Base-by-base conservation (phyloP, 148 eudicot genomes). In the Amaranthus hypochondriacus region DNA sequence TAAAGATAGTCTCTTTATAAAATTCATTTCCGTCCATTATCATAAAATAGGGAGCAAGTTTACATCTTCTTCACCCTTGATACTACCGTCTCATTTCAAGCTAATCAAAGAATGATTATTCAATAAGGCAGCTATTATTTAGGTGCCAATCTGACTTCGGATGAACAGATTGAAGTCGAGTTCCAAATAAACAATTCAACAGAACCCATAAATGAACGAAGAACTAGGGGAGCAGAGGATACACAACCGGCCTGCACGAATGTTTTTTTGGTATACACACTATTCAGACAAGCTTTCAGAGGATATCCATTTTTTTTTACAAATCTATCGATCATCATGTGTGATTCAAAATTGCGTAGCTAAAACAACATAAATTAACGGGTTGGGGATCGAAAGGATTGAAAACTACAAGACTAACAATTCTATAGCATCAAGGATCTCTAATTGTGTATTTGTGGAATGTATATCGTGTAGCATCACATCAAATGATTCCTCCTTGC, bases 241-340 rank as follows among this genome's bases (percentile, higher is more conserved):
- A 48, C 54, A 68, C 43, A 5, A 13, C 44, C 21, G 9, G 69
- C 7, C 11, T 15, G 62, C 75, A 62, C 44, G 9, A 62, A 4
- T n/a, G 51, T 44, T 14, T 61, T n/a, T 62, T 64, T 62, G 53
- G 56, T 56, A 56, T 59, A 64, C 68, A 49, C 21, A 75, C 66
- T 62, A 59, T 56, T 64, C 67, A 63, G 65, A 48, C 59, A 48
- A 7, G 28, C 54, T 12, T 60, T 55, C 57, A 46, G 59, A 39
- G 51, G 12, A 58, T 48, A 65, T 62, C 51, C 64, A 61, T 18
- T 18, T 52, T 18, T 52, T 13, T 70, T 13, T 64, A 56, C 69
- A 70, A 50, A 49, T 48, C 73, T 60, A 48, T 15, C 59, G 28
- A 47, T 44, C 43, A 46, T 8, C 48, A 57, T 9, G 66, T 71